phyloP scores from a whole-genome alignment of 1,284 basidiomycete genomes.

The Moesziomyces antarcticus region DNA sequence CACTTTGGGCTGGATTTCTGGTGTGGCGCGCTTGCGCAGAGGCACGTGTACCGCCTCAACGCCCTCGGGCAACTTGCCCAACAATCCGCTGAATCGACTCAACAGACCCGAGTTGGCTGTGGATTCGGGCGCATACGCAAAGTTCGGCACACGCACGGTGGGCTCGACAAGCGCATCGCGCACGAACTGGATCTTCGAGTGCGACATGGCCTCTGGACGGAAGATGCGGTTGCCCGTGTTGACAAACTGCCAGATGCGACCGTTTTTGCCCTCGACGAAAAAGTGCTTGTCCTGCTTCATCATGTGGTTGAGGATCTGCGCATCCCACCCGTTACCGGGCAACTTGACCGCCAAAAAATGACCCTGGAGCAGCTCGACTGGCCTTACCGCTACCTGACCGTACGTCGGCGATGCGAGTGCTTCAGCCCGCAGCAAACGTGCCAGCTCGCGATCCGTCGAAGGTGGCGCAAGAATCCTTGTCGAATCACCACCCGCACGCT shows the following conservation, averaged over 20 bases:
- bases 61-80: too few relatives aligned
- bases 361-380: neutral
- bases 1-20: too few relatives aligned
- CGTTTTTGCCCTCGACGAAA: neutral
- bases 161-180: too few relatives aligned
- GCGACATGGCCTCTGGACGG: too few relatives aligned
- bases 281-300: neutral
- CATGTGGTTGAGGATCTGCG: neutral
- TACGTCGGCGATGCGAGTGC: neutral
- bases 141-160: too few relatives aligned
- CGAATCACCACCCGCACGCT: too few relatives aligned
- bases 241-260: neutral
- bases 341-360: slow-evolving; percentile 1
- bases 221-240: neutral
- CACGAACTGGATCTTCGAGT: neutral
- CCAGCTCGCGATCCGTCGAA: neutral
- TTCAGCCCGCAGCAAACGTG: neutral
- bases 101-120: too few relatives aligned
- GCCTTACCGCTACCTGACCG: neutral
- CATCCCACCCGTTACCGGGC: slow-evolving; percentile 11
- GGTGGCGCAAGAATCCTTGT: neutral
- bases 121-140: too few relatives aligned
- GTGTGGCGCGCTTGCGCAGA: too few relatives aligned
- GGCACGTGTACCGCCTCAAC: too few relatives aligned
- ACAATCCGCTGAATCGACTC: too few relatives aligned